Evolutionary conservation across 352 stramenopile genomes (phyloP).

Genomic region (Phytophthora fragariaefolia): DNA sequence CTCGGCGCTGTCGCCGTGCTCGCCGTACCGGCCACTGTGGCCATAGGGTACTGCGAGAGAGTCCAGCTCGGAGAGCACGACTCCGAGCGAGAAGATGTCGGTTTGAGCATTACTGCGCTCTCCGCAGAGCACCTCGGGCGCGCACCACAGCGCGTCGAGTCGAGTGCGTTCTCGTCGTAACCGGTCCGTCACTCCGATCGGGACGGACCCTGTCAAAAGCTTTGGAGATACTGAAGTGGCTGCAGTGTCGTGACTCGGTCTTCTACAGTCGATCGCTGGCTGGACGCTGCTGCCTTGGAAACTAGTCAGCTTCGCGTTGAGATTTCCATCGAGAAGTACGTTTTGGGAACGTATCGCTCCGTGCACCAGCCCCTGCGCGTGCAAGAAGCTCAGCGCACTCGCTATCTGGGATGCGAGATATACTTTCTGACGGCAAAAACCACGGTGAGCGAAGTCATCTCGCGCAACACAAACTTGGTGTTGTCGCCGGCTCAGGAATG

Average conservation of each 20-base stretch:
- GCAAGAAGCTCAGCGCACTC: slow-evolving; percentile 56
- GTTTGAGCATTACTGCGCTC: slow-evolving; percentile 48
- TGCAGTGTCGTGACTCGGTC: slow-evolving; percentile 16
- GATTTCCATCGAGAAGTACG: slow-evolving; percentile 36
- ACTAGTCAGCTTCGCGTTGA: slow-evolving; percentile 61
- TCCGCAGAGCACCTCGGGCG: slow-evolving; percentile 60
- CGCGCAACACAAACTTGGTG: slow-evolving; percentile 19
- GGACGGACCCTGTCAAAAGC: slow-evolving; percentile 25
- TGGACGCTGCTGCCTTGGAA: slow-evolving; percentile 35
- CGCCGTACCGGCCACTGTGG: slow-evolving; percentile 15
- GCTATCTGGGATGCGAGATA: slow-evolving; percentile 53
- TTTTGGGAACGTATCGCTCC: slow-evolving; percentile 41
- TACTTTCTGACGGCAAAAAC: slow-evolving; percentile 54
- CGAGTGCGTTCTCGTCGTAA: slow-evolving; percentile 23
- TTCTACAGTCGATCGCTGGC: slow-evolving; percentile 11
- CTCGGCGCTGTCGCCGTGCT: slow-evolving; percentile 24
- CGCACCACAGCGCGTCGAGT: slow-evolving; percentile 36
- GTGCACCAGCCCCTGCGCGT: slow-evolving; percentile 50
- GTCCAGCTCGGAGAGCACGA: slow-evolving; percentile 65
- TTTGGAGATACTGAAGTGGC: slow-evolving; percentile 7
- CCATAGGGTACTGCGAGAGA: slow-evolving; percentile 32
- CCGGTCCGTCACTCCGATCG: slow-evolving; percentile 25
- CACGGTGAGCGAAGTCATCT: slow-evolving; percentile 20
- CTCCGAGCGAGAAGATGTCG: slow-evolving; percentile 65
- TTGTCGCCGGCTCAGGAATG: slow-evolving; percentile 44